phyloP scores from a whole-genome alignment of 1,284 basidiomycete species.

The Cutaneotrichosporon sp. region DNA sequence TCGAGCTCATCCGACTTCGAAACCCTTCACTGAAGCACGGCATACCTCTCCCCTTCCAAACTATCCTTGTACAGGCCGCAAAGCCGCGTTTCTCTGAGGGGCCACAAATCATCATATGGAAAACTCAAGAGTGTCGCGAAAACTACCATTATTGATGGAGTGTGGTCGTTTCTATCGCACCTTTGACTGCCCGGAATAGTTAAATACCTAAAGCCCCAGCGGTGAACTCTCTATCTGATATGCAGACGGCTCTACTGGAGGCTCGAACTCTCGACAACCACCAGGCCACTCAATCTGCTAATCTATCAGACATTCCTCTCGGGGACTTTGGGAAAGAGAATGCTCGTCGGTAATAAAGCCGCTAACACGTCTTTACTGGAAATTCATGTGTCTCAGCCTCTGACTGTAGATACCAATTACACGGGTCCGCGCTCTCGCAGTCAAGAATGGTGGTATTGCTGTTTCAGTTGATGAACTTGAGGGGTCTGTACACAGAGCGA shows the following conservation, averaged over 20 bases:
- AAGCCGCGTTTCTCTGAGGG: no score
- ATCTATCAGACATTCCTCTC: conserved; percentile 6
- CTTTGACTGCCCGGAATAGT: background rate
- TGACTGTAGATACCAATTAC: no score
- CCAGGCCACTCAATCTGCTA: conserved; percentile 19
- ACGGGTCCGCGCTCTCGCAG: conserved; percentile 29
- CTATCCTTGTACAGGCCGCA: no score
- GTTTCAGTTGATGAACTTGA: conserved; percentile 28
- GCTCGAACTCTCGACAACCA: conserved; percentile 3
- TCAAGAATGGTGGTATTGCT: conserved; percentile 45
- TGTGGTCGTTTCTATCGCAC: conserved; percentile 8
- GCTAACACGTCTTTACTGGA: no score
- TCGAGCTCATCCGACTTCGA: no score
- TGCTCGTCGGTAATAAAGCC: conserved; percentile 46
- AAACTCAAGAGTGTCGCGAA: conserved; percentile 56
- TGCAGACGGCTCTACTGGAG: conserved; percentile 19
- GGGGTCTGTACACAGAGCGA: conserved; percentile 29
- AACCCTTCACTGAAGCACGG: no score
- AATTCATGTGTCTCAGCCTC: no score
- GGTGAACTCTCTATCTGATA: conserved; percentile 10
- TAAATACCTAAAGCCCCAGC: conserved; percentile 15
- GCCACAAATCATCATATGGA: no score
- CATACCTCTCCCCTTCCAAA: no score
- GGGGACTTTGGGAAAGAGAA: conserved; percentile 43
- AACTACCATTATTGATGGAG: conserved; percentile 70